phyloP scores from a whole-genome alignment of 768 basidiomycete species.

The Fomitopsis pulvina region DNA sequence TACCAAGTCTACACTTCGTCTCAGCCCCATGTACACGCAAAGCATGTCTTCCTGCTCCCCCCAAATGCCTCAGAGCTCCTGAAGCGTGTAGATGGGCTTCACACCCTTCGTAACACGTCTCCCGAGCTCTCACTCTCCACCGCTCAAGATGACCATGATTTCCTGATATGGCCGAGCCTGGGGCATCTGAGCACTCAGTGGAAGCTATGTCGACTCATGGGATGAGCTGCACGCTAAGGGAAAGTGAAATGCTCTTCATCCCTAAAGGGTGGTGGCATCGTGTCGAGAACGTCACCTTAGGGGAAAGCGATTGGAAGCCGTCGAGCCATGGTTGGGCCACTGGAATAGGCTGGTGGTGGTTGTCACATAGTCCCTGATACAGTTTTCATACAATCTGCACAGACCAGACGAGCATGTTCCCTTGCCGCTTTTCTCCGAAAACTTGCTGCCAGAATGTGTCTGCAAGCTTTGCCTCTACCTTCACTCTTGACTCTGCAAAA shows the following conservation, averaged over 20 bases:
- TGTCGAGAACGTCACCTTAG: conserved; percentile 19
- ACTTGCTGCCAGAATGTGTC: conserved; percentile 8
- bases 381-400: conserved; percentile 20
- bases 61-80: conserved; percentile 10
- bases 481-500: conserved; percentile 13
- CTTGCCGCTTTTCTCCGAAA: background rate
- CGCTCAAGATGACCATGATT: background rate
- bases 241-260: conserved; percentile 21
- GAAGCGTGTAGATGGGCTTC: background rate
- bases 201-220: conserved; percentile 10
- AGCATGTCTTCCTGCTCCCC: conserved; percentile 18
- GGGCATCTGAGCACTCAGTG: background rate
- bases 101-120: conserved; percentile 13
- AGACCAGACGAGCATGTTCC: conserved; percentile 23
- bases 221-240: conserved; percentile 15
- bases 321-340: conserved; percentile 15
- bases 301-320: background rate
- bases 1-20: conserved; percentile 18
- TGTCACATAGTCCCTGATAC: conserved; percentile 11
- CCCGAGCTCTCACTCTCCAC: conserved; percentile 6
- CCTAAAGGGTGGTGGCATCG: conserved; percentile 23
- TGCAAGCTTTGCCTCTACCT: conserved; percentile 15
- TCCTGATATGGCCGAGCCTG: conserved; percentile 2
- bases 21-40: conserved; percentile 9
- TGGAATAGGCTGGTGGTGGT: conserved; percentile 22